A percentile compares a stretch with the other conserved stretches of the same genome.
These are phyloP conservation scores for Trichophyton schoenleinii DNA, from an alignment of 2,329 filamentous ascomycete species.

Conservation along the genomic window DNA sequence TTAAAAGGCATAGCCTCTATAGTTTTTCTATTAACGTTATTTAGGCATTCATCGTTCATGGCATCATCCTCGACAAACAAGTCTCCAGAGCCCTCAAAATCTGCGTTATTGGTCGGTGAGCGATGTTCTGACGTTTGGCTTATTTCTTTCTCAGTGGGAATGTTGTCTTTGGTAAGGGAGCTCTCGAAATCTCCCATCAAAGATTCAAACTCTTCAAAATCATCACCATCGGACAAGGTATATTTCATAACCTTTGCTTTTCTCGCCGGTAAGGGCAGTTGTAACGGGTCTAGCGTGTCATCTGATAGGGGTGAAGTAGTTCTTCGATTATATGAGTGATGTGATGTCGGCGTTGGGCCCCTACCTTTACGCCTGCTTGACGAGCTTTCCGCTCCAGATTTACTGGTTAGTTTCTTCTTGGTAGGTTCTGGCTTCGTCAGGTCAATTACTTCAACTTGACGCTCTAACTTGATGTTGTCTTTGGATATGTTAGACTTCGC, in stretches of 20 bases:
- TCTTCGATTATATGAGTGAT: neutral
- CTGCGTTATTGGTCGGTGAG: neutral
- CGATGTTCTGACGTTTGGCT: neutral
- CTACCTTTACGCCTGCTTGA: neutral
- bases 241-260: neutral
- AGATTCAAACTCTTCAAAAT: neutral
- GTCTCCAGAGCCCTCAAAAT: neutral
- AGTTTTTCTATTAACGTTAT: neutral
- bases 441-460: constrained; percentile 12
- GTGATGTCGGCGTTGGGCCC: neutral
- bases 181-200: neutral
- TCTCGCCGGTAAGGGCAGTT: neutral
- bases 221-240: neutral
- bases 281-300: neutral
- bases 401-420: constrained; percentile 5
- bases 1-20: neutral
- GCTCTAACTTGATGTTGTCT: neutral
- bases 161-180: neutral
- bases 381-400: neutral
- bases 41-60: neutral
- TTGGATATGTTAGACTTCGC: neutral
- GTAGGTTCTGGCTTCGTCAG: constrained; percentile 6
- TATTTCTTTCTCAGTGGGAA: neutral
- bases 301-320: neutral
- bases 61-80: neutral